Base-by-base conservation (phyloP, 2,329 filamentous ascomycete genomes). In the Hortaea werneckii region DNA sequence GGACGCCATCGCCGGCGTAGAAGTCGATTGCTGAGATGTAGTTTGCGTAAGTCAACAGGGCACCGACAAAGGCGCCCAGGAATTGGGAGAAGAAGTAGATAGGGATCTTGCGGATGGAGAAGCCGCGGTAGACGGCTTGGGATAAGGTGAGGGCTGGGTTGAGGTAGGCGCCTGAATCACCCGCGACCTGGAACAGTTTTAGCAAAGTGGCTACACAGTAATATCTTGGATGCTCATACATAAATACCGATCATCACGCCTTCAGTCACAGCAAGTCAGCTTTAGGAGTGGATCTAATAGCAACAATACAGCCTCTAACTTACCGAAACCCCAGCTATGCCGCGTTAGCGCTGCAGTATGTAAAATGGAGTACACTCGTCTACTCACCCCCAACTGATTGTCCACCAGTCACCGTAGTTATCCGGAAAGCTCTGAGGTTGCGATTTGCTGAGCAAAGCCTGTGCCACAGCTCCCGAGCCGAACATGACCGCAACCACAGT, bases 101-200 rank as follows among this genome's bases (percentile, higher is more conserved):
- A 1, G 82, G 82, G 50, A 85, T 79, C 34, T 82, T 79, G 39
- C 77, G 73, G 79, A 82, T 85, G 5, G 83, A 80, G 28, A 84
- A 74, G 44, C 77, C 75, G 44, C 83, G 78, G 61, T 76, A 83
- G 40, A 87, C 64, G 58, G 82, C 85, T 64, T 80, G 83, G 49
- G 76, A 73, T 28, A 87, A 72, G 1, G 82, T 85, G 11, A 87
- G 76, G n/a, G 80, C 83, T 0, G 83, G 80, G 57, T 30, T 29
- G 10, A 32, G 35, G 26, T 41, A 44, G 5, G 35, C 40, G 4
- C 45, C 34, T 10, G 20, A 13, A 29, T 48, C 41, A 28, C 40
- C 40, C n/a, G 30, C 30, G 30, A 34, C 30, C 30, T 34, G 30
- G 7, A 34, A n/a, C n/a, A n/a, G n/a, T n/a, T n/a, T n/a, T n/a